Conservation (phyloP, 495 filamentous ascomycete genomes). For the Aspergillus incahuasiensis region DNA sequence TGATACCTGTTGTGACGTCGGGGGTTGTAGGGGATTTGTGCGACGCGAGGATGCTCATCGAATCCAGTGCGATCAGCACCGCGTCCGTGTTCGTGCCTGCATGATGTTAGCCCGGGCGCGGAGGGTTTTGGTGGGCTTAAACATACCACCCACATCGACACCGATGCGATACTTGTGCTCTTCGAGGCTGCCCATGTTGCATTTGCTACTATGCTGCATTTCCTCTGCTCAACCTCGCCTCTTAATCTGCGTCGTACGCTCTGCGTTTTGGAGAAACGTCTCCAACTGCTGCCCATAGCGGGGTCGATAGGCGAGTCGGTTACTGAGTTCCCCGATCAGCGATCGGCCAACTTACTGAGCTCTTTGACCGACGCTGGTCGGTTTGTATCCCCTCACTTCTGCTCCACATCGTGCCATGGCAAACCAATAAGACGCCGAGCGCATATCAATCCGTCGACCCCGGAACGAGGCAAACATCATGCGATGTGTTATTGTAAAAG, state of each 20-base stretch:
- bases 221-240: no score
- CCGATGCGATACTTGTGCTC: conserved; percentile 19
- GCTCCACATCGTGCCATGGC: not conserved
- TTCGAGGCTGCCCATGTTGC: conserved; percentile 3
- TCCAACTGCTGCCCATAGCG: no score
- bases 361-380: no score
- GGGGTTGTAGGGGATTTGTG: conserved; percentile 56
- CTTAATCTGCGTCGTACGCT: no score
- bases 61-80: conserved; percentile 49
- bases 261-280: no score
- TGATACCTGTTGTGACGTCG: conserved; percentile 53
- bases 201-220: no score
- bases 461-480: no score
- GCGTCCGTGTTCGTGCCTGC: conserved; percentile 59
- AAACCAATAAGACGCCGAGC: not conserved
- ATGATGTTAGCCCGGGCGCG: not conserved
- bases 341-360: not conserved
- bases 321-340: conserved; percentile 1
- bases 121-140: no score
- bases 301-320: no score
- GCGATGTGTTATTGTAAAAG: no score
- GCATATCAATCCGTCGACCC: not conserved
- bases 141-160: conserved; percentile 23
- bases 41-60: conserved; percentile 45
- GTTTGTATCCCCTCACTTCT: not conserved